Evolutionary conservation across 345 rosid species (phyloP), one percentile per base, ranked within the genome.

Genomic region (Euclidium syriacum): DNA sequence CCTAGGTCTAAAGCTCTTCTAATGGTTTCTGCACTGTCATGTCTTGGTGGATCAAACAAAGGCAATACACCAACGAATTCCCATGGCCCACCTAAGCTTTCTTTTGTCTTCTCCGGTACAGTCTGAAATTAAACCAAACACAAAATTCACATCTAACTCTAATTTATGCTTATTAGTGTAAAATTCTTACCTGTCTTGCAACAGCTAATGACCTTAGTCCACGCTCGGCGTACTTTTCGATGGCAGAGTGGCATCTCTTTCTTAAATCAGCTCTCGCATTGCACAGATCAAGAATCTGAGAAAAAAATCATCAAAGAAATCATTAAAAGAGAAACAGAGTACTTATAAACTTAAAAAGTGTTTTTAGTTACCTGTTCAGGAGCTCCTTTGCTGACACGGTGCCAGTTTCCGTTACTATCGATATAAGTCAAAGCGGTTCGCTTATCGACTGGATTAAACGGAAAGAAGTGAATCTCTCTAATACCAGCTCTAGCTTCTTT

Each of bases 21-120:
- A 40, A 91, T 91, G 56, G 98, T 91, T 75, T 91, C 98, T 29
- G 96, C 98, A 79, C 96, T 91, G 51, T 91, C 98, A 64, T 91
- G 98, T 78, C 98, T 91, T 46, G 98, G 97, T 59, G 95, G 95
- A 68, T 85, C 95, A 48, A 87, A 87, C 41, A 87, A 83, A 54
- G 85, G 77, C 77, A 87, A 55, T 50, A 87, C 77, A 64, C 95
- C 95, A 35, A 85, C 91, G 19, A 88, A 85, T 52, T 88, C 82
- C 94, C 96, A 88, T 23, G 86, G 88, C 52, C 70, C 57, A 36
- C 96, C 96, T 0, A 85, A 19, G 64, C 90, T 76, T 72, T 88
- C 90, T 68, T 88, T 88, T 5, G 77, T 68, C 77, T 53, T 83
- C 73, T 83, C 94, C 5, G 90, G 94, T 23, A 88, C 90, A 59